These are phyloP conservation scores for Irpex sp. DNA, from an alignment of 1,284 basidiomycete species.

Conservation along the genomic window DNA sequence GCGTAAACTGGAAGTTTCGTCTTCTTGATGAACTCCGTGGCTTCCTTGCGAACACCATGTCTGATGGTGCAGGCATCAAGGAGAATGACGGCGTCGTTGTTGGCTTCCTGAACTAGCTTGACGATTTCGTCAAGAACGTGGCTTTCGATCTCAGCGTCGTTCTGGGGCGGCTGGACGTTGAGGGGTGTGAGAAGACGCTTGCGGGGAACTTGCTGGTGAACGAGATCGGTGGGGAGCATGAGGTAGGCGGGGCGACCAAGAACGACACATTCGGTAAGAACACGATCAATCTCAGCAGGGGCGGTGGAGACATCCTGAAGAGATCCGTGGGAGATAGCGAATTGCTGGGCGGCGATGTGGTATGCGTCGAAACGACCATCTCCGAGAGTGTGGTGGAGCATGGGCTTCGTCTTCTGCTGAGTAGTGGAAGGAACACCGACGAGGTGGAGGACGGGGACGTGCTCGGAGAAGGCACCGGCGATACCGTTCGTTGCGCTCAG, in stretches of 20 bases:
- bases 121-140: constrained; percentile 77
- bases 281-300: constrained; percentile 74
- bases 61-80: constrained; percentile 88
- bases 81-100: constrained; percentile 70
- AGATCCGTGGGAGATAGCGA: constrained; percentile 69
- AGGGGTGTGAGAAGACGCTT: constrained; percentile 66
- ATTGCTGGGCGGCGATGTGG: constrained; percentile 69
- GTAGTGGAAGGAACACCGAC: constrained; percentile 82
- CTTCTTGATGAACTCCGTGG: constrained; percentile 64
- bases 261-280: constrained; percentile 73
- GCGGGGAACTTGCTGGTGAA: constrained; percentile 62
- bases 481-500: constrained; percentile 81
- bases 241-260: constrained; percentile 84
- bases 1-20: constrained; percentile 79
- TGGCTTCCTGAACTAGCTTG: constrained; percentile 58
- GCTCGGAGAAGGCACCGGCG: constrained; percentile 81
- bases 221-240: constrained; percentile 83
- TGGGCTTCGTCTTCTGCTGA: constrained; percentile 65
- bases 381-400: constrained; percentile 86
- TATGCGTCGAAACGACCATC: constrained; percentile 84
- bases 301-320: constrained; percentile 54
- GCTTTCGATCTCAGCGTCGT: constrained; percentile 59
- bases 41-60: constrained; percentile 70
- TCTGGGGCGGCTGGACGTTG: constrained; percentile 43
- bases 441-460: constrained; percentile 90